Conservation (phyloP, 2,329 filamentous ascomycete species). For the Fusarium mexicanum region DNA sequence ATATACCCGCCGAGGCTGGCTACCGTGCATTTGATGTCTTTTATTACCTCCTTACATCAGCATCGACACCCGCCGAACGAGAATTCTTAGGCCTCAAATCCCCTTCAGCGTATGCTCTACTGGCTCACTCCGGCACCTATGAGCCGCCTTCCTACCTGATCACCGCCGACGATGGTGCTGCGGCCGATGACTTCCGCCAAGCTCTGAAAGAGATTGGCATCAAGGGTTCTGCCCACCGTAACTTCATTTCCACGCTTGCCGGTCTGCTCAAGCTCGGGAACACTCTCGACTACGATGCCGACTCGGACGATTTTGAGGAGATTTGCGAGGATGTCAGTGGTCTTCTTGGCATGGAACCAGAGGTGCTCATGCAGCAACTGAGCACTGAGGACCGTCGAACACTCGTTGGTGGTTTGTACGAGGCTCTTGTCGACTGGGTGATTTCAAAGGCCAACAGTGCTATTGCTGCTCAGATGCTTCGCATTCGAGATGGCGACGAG, state of each 20-base stretch:
- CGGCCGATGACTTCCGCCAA: conserved; percentile 90
- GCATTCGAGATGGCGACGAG: conserved; percentile 71
- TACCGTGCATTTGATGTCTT: conserved; percentile 97
- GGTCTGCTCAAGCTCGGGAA: conserved; percentile 93
- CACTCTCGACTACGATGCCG: conserved; percentile 83
- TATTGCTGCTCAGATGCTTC: conserved; percentile 79
- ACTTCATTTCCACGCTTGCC: conserved; percentile 85
- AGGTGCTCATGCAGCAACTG: conserved; percentile 80
- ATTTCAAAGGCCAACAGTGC: conserved; percentile 87
- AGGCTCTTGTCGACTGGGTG: conserved; percentile 94
- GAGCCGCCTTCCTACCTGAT: conserved; percentile 87
- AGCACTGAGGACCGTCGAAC: conserved; percentile 85
- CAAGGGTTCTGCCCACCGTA: conserved; percentile 83
- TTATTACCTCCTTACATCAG: conserved; percentile 94
- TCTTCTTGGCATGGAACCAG: conserved; percentile 86
- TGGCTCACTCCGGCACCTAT: conserved; percentile 87
- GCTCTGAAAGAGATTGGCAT: conserved; percentile 93
- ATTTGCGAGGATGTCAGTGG: conserved; percentile 91
- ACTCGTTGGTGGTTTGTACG: conserved; percentile 87
- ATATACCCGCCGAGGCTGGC: conserved; percentile 80
- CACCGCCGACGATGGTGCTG: conserved; percentile 89
- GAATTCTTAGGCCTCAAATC: conserved; percentile 86
- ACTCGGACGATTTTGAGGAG: conserved; percentile 84
- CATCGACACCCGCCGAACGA: conserved; percentile 86
- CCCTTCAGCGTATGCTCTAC: conserved; percentile 78